Conservation (phyloP, 306 rosid genomes). For the Prunus mongolica region DNA sequence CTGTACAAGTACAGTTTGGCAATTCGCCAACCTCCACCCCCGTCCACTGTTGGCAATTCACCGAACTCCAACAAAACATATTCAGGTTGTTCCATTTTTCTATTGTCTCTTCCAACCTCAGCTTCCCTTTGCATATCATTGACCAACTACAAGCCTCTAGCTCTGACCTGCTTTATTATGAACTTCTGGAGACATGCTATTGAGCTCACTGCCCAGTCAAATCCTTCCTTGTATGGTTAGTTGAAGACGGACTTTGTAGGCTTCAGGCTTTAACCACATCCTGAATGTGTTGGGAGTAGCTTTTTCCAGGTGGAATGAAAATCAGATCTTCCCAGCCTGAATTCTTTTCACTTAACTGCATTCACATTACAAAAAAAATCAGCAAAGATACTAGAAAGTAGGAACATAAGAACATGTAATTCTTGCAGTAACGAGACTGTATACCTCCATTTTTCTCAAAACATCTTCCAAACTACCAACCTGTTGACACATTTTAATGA, state of each 20-base stretch:
- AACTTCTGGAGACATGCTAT: conserved; percentile 26
- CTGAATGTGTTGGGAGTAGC: conserved; percentile 77
- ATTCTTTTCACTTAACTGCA: conserved; percentile 69
- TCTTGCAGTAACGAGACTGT: conserved; percentile 3
- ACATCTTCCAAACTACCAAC: conserved; percentile 95
- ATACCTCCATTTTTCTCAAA: conserved; percentile 92
- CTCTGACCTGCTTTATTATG: conserved; percentile 40
- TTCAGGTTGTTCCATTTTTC: background rate
- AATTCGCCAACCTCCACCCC: conserved; percentile 11
- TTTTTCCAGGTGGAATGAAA: conserved; percentile 92
- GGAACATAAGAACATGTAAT: background rate
- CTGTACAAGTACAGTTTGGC: conserved; percentile 34
- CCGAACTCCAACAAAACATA: conserved; percentile 21
- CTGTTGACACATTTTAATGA: conserved; percentile 34
- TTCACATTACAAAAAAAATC: conserved; percentile 19
- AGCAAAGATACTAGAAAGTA: conserved; percentile 7
- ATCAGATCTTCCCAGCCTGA: conserved; percentile 96
- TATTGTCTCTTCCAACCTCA: conserved; percentile 1
- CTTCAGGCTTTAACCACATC: conserved; percentile 56
- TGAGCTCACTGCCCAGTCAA: conserved; percentile 30
- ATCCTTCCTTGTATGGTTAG: conserved; percentile 30
- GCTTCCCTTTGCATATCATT: conserved; percentile 19
- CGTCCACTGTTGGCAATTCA: conserved; percentile 20
- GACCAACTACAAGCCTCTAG: conserved; percentile 24
- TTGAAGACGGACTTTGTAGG: conserved; percentile 22